These are phyloP conservation scores for Phytopythium delawarense DNA, from an alignment of 352 stramenopile genomes.

Conservation along the genomic window DNA sequence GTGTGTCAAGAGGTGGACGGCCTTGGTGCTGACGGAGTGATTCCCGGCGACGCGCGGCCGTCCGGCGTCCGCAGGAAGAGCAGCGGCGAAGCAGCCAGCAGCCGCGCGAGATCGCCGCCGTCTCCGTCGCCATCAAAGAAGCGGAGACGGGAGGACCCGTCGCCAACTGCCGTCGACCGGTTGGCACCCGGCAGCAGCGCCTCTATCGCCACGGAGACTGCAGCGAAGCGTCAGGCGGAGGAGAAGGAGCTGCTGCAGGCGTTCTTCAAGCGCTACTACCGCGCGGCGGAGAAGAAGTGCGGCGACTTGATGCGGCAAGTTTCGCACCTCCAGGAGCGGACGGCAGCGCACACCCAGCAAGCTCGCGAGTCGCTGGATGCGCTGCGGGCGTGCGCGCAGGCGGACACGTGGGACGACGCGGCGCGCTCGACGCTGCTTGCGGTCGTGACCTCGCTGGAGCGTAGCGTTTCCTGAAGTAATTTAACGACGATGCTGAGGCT, in stretches of 20 bases:
- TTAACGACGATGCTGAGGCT: background rate
- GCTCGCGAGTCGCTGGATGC: conserved; percentile 25
- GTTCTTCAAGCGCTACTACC: conserved; percentile 45
- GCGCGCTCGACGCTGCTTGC: conserved; percentile 29
- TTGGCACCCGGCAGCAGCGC: background rate
- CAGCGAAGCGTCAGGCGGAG: conserved; percentile 17
- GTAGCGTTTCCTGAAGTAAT: conserved; percentile 4
- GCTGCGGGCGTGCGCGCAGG: conserved; percentile 25
- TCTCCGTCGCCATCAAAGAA: conserved; percentile 1
- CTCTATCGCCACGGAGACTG: background rate
- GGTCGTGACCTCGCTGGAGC: conserved; percentile 24
- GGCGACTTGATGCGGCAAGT: conserved; percentile 27
- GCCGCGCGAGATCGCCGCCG: background rate
- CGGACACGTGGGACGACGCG: conserved; percentile 25
- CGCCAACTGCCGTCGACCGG: background rate
- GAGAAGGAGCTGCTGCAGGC: conserved; percentile 46
- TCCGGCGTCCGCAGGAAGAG: background rate
- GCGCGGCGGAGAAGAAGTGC: conserved; percentile 46
- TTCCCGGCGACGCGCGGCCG: background rate
- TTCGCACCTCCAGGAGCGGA: conserved; percentile 22
- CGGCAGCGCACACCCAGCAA: conserved; percentile 13
- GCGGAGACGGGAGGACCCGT: background rate
- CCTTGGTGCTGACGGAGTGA: background rate
- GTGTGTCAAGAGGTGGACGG: background rate
- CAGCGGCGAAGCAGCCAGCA: conserved; percentile 13